A percentile compares a stretch with the other conserved stretches of the same genome.
Conservation (phyloP, 2,329 filamentous ascomycete species). For the Parastagonospora nodorum region DNA sequence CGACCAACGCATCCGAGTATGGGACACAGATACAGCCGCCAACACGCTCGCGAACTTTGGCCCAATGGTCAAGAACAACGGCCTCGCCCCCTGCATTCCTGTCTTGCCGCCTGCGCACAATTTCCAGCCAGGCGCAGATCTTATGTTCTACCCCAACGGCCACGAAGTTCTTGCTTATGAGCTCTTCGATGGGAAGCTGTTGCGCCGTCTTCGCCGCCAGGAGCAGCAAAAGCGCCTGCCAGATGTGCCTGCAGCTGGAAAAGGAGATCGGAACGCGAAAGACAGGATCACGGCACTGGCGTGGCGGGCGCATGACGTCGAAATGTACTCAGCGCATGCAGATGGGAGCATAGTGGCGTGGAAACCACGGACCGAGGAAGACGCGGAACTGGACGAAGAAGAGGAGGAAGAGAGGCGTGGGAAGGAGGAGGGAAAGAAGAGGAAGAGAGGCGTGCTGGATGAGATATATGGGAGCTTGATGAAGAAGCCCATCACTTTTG, state of each 20-base stretch:
- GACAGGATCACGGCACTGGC: constrained; percentile 71
- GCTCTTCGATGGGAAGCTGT: constrained; percentile 73
- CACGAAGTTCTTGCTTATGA: constrained; percentile 78
- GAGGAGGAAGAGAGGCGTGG: constrained; percentile 45
- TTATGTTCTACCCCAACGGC: constrained; percentile 79
- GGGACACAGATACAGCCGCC: constrained; percentile 78
- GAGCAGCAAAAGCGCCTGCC: constrained; percentile 37
- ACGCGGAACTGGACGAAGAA: constrained; percentile 49
- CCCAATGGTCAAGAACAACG: constrained; percentile 74
- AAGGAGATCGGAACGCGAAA: constrained; percentile 45
- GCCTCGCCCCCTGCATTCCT: constrained; percentile 48
- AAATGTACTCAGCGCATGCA: constrained; percentile 80
- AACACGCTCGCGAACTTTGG: constrained; percentile 92
- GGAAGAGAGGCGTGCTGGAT: constrained; percentile 79
- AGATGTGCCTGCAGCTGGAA: constrained; percentile 34
- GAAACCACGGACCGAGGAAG: constrained; percentile 65
- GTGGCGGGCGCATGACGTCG: constrained; percentile 73
- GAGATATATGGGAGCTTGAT: constrained; percentile 80
- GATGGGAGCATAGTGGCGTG: constrained; percentile 85
- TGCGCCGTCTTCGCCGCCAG: constrained; percentile 72
- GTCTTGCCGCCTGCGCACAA: constrained; percentile 65
- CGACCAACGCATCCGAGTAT: constrained; percentile 83
- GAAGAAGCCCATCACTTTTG: constrained; percentile 69
- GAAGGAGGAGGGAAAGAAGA: constrained; percentile 52
- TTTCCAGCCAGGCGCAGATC: constrained; percentile 62